These are phyloP conservation scores for Cichorium intybus DNA, from an alignment of 140 eudicot genomes.

Conservation along the genomic window DNA sequence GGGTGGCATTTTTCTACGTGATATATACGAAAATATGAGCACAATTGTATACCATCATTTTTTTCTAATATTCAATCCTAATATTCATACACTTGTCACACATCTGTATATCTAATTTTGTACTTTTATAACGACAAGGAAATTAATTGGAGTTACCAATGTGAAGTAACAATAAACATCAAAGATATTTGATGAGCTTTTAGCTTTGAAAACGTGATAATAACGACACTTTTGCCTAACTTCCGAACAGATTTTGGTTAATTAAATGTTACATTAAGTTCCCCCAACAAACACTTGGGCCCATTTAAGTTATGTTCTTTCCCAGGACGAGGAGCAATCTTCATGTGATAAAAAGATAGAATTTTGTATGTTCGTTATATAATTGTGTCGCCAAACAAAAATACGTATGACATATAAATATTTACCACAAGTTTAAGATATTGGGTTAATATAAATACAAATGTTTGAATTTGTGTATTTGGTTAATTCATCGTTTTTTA, in stretches of 20 bases:
- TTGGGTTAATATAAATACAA: no score
- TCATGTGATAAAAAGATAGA: background rate
- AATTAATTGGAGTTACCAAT: background rate
- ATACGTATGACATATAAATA: background rate
- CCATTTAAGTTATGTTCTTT: background rate
- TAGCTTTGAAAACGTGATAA: background rate
- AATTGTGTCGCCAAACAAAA: background rate
- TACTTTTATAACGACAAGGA: no score
- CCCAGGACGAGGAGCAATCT: background rate
- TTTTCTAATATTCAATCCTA: background rate
- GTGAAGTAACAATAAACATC: background rate
- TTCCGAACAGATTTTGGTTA: background rate
- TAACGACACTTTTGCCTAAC: background rate
- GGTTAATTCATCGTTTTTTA: no score
- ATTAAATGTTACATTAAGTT: constrained; percentile 13
- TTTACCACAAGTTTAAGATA: no score
- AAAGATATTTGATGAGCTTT: background rate
- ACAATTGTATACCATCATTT: no score
- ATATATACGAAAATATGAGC: no score
- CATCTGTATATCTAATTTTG: no score
- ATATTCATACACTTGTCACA: no score
- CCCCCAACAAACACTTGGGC: constrained; percentile 7
- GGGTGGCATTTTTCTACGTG: background rate
- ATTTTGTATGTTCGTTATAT: background rate
- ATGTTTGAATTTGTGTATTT: no score